phyloP scores from a whole-genome alignment of 768 basidiomycete genomes.

The Psilocybe tampanensis region DNA sequence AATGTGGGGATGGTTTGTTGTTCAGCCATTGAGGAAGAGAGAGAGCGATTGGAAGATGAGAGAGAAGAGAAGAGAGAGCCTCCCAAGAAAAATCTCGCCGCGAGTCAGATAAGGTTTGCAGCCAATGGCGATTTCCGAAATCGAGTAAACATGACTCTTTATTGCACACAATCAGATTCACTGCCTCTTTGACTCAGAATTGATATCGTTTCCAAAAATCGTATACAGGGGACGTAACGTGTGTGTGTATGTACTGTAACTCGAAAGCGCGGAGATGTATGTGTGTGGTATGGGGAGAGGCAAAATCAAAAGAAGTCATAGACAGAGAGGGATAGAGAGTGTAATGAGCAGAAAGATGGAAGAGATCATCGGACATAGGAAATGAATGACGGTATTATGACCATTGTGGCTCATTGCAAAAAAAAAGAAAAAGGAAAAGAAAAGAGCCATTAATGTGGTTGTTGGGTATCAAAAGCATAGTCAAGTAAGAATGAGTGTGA shows the following conservation, averaged over 20 bases:
- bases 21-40: constrained; percentile 43
- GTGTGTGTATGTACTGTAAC: background rate
- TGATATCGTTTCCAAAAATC: background rate
- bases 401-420: background rate
- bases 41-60: constrained; percentile 27
- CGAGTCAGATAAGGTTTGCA: constrained; percentile 47
- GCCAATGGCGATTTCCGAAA: constrained; percentile 38
- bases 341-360: too few relatives aligned
- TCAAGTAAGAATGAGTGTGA: background rate
- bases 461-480: background rate
- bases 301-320: background rate
- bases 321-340: background rate
- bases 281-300: background rate
- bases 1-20: constrained; percentile 74
- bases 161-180: background rate
- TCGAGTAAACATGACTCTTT: constrained; percentile 15
- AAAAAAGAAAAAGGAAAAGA: background rate
- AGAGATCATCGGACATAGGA: too few relatives aligned
- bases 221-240: background rate
- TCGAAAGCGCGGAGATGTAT: background rate
- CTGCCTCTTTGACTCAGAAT: too few relatives aligned
- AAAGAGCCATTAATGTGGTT: background rate
- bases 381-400: background rate
- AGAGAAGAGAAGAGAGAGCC: too few relatives aligned
- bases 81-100: constrained; percentile 33